A percentile compares a stretch with the other conserved stretches of the same genome.
Evolutionary conservation across 768 basidiomycete species (phyloP).

Genomic region (Mycena chlorophos): DNA sequence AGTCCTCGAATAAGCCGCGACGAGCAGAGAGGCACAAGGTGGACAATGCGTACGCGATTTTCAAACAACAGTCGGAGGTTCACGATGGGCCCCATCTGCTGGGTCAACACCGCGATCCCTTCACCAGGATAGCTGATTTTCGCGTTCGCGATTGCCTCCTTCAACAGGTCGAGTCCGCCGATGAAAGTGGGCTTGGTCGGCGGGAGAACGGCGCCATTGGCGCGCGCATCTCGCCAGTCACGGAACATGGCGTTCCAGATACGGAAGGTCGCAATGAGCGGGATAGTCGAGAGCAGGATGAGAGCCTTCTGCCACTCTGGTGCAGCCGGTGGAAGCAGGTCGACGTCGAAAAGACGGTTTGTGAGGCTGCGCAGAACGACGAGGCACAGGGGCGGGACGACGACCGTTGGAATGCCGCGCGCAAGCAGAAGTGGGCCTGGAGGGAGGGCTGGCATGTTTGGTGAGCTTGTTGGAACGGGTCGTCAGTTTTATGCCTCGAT

Average conservation of each 20-base stretch:
- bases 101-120: not conserved
- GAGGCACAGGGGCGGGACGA: not conserved
- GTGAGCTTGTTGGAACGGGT: no score
- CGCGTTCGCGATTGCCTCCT: not conserved
- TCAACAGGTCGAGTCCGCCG: constrained; percentile 11
- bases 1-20: not conserved
- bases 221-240: constrained; percentile 1
- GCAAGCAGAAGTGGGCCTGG: not conserved
- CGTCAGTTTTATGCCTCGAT: not conserved
- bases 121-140: constrained; percentile 4
- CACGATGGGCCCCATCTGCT: not conserved
- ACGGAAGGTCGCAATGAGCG: constrained; percentile 1
- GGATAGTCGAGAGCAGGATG: constrained; percentile 3
- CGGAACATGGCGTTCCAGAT: constrained; percentile 1
- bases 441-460: not conserved
- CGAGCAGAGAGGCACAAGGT: not conserved
- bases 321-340: not conserved
- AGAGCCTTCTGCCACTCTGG: not conserved
- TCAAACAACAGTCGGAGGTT: constrained; percentile 10
- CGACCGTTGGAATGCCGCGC: not conserved
- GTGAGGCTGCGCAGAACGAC: not conserved
- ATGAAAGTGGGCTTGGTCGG: constrained; percentile 2
- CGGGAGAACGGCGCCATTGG: constrained; percentile 10
- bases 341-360: not conserved
- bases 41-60: constrained; percentile 4